Percentiles rank a stretch among this genome's conserved stretches.
Conservation (phyloP, 2,329 filamentous ascomycete genomes). For the Trichoderma sp. region DNA sequence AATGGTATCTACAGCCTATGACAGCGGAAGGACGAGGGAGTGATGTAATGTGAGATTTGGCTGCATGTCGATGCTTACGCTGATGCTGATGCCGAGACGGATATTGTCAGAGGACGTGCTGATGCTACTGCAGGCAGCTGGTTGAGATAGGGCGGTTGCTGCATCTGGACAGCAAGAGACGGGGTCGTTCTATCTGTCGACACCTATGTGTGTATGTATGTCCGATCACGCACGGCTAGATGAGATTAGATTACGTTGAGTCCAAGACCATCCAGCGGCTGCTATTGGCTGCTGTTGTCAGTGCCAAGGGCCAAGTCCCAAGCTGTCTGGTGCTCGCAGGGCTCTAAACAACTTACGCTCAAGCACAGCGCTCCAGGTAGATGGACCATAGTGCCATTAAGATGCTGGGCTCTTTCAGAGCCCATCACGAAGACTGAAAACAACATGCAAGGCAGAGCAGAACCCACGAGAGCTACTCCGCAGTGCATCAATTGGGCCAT, state of each 20-base stretch:
- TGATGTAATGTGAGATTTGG: neutral
- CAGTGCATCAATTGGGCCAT: neutral
- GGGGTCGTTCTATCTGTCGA: neutral
- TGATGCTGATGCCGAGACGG: neutral
- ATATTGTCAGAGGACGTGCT: neutral
- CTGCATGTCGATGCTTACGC: neutral
- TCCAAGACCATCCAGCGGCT: neutral
- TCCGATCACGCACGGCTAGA: neutral
- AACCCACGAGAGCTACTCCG: neutral
- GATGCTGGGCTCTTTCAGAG: neutral
- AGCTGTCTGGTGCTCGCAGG: neutral
- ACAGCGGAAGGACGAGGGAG: neutral
- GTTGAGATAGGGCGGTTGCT: neutral
- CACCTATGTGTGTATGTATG: neutral
- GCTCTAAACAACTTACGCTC: neutral
- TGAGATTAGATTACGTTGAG: neutral
- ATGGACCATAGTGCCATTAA: too few relatives aligned
- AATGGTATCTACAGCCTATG: neutral
- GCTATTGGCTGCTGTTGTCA: neutral
- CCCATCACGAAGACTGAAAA: neutral
- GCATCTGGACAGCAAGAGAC: neutral
- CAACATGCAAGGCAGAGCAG: neutral
- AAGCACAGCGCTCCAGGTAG: neutral
- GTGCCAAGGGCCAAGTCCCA: neutral
- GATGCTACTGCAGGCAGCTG: neutral